Evolutionary conservation across 164 flowering plant genomes (phyloP), one percentile per base, ranked within the genome.

Genomic region (grape (Vitis vinifera)): DNA sequence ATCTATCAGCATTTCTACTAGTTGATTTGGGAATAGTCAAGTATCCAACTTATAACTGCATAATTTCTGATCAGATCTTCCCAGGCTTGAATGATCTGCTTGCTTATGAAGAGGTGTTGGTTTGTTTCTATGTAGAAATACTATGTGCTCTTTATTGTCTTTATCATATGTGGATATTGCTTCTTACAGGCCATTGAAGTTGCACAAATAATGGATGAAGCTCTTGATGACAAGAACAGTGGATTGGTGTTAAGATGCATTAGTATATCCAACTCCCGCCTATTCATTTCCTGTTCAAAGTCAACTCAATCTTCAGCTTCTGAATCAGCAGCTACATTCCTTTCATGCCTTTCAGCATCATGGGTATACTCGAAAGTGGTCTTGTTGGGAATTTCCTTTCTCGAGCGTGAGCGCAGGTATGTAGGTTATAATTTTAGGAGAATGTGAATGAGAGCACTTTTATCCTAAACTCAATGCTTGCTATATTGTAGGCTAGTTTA

Each of bases 351-450:
- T 79, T 75, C 97, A 61, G 88, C 97, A 65, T 76, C 88, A 49
- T 92, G 88, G 89, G 83, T 92, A 59, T 89, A 89, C 79, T 89
- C 97, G 58, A 91, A 91, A 79, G 91, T 91, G 67, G 79, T 87
- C 62, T 71, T 81, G 37, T 75, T 92, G 52, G 99, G 98, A 58
- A 67, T 92, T 72, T 92, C 98, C 62, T 88, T 86, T 69, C 81
- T 89, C 58, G 98, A 92, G 84, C 88, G 61, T 55, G 91, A 88
- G 75, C 88, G 63, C 59, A 87, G 98, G 98, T 90, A 77, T 65
- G 68, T 14, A 59, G 11, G 27, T 63, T 72, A 10, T 59, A 7
- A 55, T 56, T 23, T 15, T 13, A 14, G 9, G 10, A 14, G 5
- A 53, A 14, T 11, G 10, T 47, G n/a, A 17, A 37, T 6, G 7